Evolutionary conservation across 73 alveolate genomes (phyloP).

Genomic region (Paramecium caudatum): DNA sequence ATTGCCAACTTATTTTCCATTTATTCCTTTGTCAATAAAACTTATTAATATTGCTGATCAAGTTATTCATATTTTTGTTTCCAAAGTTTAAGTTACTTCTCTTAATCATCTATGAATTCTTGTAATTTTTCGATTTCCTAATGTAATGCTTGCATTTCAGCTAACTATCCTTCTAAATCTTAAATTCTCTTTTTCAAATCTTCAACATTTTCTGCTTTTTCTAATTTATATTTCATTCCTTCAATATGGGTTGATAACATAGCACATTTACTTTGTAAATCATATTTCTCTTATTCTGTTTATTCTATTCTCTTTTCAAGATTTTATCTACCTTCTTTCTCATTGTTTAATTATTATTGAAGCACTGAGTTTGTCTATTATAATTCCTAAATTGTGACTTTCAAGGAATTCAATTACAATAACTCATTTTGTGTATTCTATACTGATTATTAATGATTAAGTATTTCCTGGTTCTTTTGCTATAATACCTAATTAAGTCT

Average conservation of each 20-base stretch:
- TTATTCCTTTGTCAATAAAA: not conserved
- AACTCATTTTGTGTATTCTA: not conserved
- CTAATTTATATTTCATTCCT: slow-evolving; percentile 38
- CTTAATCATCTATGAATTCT: not conserved
- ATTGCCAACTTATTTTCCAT: slow-evolving; percentile 59
- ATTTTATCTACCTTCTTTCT: not conserved
- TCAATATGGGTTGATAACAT: slow-evolving; percentile 62
- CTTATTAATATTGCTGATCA: not conserved
- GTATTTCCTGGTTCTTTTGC: not conserved
- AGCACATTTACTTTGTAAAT: slow-evolving; percentile 57
- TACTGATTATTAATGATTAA: slow-evolving; percentile 2
- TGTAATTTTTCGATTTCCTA: slow-evolving; percentile 40
- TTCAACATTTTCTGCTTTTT: slow-evolving; percentile 27
- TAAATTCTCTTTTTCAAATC: not conserved
- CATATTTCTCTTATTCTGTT: slow-evolving; percentile 53
- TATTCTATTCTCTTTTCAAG: slow-evolving; percentile 6
- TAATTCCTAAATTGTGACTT: not conserved
- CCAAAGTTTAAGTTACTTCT: slow-evolving; percentile 5
- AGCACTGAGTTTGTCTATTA: not conserved
- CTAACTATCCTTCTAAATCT: not conserved
- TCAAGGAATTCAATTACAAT: not conserved
- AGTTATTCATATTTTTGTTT: slow-evolving; percentile 1
- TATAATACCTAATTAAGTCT: not conserved
- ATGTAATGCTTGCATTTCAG: not conserved
- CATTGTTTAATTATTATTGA: not conserved